phyloP scores from a whole-genome alignment of 2,329 filamentous ascomycete genomes.

The Talaromyces marneffei region DNA sequence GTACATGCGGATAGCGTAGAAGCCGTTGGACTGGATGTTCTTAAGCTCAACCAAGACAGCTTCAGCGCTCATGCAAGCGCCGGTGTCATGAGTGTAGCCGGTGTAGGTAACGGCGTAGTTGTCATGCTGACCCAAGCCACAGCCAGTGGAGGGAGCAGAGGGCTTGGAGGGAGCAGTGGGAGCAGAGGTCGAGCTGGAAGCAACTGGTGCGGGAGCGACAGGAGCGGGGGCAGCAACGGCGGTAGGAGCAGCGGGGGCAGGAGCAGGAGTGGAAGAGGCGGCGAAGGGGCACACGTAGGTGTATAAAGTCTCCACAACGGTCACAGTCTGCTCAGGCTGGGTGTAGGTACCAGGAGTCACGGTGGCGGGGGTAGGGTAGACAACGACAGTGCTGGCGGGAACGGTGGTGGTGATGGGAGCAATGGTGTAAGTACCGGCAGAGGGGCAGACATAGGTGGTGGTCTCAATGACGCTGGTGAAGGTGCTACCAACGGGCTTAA shows the following conservation, averaged over 20 bases:
- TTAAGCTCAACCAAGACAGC: slow-evolving; percentile 57
- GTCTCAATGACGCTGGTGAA: slow-evolving; percentile 62
- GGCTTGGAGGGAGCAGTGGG: slow-evolving; percentile 18
- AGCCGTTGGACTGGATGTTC: slow-evolving; percentile 59
- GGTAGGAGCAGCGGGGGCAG: slow-evolving; percentile 23
- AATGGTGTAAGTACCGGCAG: slow-evolving; percentile 69
- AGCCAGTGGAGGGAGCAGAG: slow-evolving; percentile 23
- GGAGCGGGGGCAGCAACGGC: slow-evolving; percentile 22
- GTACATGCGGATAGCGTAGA: slow-evolving; percentile 74
- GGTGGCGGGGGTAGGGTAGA: slow-evolving; percentile 60
- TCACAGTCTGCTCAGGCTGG: slow-evolving; percentile 60
- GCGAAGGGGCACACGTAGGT: slow-evolving; percentile 67
- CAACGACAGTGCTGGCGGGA: slow-evolving; percentile 46
- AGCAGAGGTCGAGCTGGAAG: slow-evolving; percentile 21
- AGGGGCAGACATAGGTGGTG: slow-evolving; percentile 69
- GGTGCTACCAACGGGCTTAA: slow-evolving; percentile 51
- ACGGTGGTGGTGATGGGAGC: slow-evolving; percentile 60
- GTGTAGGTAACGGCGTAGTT: slow-evolving; percentile 77
- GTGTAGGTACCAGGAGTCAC: slow-evolving; percentile 69
- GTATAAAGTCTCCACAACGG: slow-evolving; percentile 61
- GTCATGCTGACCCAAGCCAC: slow-evolving; percentile 23
- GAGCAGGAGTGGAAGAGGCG: slow-evolving; percentile 30
- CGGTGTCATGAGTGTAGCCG: slow-evolving; percentile 55
- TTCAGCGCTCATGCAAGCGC: slow-evolving; percentile 58
- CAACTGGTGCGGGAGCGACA: slow-evolving; percentile 16